Evolutionary conservation across 805 yeast species (phyloP), one percentile per base, ranked within the genome.

Genomic region (Candida wancherniae): DNA sequence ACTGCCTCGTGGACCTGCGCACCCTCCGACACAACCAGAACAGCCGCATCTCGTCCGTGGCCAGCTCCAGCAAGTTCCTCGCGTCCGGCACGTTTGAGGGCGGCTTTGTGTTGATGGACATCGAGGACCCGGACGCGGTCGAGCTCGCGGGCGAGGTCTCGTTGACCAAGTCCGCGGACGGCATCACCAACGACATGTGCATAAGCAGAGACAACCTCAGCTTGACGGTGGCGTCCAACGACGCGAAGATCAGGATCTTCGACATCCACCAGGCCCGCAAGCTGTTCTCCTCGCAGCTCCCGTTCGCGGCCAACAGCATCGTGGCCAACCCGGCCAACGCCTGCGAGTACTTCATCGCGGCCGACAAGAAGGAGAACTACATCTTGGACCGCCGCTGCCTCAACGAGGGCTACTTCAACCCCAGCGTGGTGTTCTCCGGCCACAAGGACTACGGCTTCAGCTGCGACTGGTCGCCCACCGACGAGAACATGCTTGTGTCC

Each of bases 41-140:
- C 44, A 58, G 69, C 45, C 52, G 71, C 31, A 55, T 75, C 2
- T 69, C 80, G 2, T 67, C 79, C 1, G 42, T 74, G 38, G 55
- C 71, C 5, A 63, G 74, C 24, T 56, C 70, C 11, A 48, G 59
- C 11, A 57, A 57, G 5, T 48, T 59, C 15, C 48, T 75, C 12
- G 70, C 64, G 7, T 67, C 73, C 8, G 82, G 82, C 2, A 72
- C 80, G 0, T 67, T 73, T 33, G 67, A 65, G 28, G 82, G 82
- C 2, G 69, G 74, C 9, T 59, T 63, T 34, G 41, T 70, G 3
- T 48, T 66, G 22, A 58, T 65, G 36, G 57, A 63, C 27, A 55
- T 67, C 2, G 32, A 45, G 4, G 54, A 50, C 26, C 49, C 56
- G 0, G 40, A 40, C 10, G 20, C 32, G 17, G 31, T 55, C 0